Conservation (phyloP, 495 filamentous ascomycete species). For the Rhypophila decipiens region DNA sequence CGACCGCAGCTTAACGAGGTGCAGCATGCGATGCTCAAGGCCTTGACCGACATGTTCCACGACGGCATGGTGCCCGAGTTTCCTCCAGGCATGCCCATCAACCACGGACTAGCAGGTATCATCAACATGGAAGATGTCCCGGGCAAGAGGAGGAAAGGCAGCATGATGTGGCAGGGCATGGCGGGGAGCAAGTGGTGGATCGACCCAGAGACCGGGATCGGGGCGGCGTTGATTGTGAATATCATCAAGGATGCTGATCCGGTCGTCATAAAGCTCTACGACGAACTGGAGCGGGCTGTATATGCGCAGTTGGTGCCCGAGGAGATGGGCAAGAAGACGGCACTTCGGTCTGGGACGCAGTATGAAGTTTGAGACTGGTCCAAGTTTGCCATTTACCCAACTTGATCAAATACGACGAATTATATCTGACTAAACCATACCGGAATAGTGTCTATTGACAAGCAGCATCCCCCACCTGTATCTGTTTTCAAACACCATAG, state of each 20-base stretch:
- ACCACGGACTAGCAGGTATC: constrained; percentile 21
- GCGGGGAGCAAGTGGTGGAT: constrained; percentile 30
- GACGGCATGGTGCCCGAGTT: constrained; percentile 16
- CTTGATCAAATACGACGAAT: no score
- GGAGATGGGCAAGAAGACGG: no score
- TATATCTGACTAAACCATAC: no score
- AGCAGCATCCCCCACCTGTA: no score
- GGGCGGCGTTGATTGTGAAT: constrained; percentile 18
- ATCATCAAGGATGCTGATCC: constrained; percentile 18
- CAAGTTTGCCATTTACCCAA: no score
- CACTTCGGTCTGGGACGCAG: no score
- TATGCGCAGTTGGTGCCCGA: constrained; percentile 21
- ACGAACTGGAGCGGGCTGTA: constrained; percentile 26
- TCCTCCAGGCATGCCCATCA: constrained; percentile 6
- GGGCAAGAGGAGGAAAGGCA: constrained; percentile 27
- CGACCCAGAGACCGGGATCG: constrained; percentile 27
- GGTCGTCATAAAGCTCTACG: constrained; percentile 17
- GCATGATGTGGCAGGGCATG: constrained; percentile 29
- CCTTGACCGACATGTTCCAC: constrained; percentile 1
- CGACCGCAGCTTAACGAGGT: constrained; percentile 36
- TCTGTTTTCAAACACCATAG: no score
- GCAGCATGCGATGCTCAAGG: constrained; percentile 12
- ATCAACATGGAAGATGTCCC: constrained; percentile 24
- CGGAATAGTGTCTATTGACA: no score
- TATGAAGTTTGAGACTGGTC: no score